Base-by-base conservation (phyloP, 1,284 basidiomycete species). In the Pseudomicrostroma phylloplanum region DNA sequence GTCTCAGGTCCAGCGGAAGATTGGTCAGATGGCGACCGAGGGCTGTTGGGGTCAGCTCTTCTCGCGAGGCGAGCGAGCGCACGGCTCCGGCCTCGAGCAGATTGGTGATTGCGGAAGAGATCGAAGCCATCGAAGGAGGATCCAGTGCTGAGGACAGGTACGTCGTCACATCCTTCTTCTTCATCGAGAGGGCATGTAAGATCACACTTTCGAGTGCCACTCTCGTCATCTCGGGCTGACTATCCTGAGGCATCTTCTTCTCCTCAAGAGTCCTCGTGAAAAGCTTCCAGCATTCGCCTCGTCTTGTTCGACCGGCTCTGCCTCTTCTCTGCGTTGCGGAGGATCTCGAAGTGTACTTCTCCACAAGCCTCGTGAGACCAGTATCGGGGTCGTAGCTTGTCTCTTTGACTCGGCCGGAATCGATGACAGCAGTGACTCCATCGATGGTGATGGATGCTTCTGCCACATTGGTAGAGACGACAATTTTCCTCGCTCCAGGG, bases 401-500 rank as follows among this genome's bases (percentile, higher is more conserved):
- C 81, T 96, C 91, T 80, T 96, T 96, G 74, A 92, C 91, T 76
- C 87, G 88, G 1, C 93, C 93, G 0, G 86, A 91, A 70, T 92
- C 89, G 49, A 79, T 67, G 23, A 80, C 78, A 55, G 70, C 74
- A 56, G 69, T 69, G 8, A 79, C 68, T 56, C 78, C 75, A 19
- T 80, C 77, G 66, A 96, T 94, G 0, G 92, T 96, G 67, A 96
- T 92, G 3, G 90, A 92, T 0, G 92, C 96, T 85, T 96, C 82
- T 6, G 90, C 90, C 26, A 96, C 90, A 71, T 96, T 96, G 8
- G 92, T 96, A 0, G 92, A 85, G 0, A 87, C 89, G 40, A 96
- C 87, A 51, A 96, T 85, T 80, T 96, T 96, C 83, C 92, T 88
- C 62, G 83, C 84, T 0, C 72, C 70, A 3, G 65, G 17, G 0